Evolutionary conservation across 495 filamentous ascomycete genomes (phyloP).

Genomic region (Lichenothelia convexa): DNA sequence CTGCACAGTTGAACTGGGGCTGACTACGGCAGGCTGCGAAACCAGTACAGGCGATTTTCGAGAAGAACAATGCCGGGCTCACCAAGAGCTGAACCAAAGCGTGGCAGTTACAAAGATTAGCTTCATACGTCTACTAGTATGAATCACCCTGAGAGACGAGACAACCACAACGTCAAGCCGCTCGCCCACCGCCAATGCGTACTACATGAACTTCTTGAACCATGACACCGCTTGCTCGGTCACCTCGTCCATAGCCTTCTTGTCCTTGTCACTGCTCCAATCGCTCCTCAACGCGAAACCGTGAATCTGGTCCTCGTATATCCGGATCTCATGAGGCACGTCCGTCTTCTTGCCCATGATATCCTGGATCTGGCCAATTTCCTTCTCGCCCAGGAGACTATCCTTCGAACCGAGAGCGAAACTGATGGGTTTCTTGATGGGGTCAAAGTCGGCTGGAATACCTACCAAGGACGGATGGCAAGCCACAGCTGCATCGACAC

Average conservation of each 20-base stretch:
- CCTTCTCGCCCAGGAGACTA: slow-evolving; percentile 12
- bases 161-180: too few species aligned
- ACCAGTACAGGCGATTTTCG: slow-evolving; percentile 68
- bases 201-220: slow-evolving; percentile 18
- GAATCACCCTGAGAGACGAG: too few species aligned
- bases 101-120: too few species aligned
- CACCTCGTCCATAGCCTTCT: slow-evolving; percentile 28
- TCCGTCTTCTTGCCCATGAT: slow-evolving; percentile 19
- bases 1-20: too few species aligned
- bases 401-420: slow-evolving; percentile 15
- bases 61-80: too few species aligned
- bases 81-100: too few species aligned
- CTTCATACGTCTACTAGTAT: too few species aligned
- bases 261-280: slow-evolving; percentile 27
- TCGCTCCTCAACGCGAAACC: slow-evolving; percentile 26
- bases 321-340: slow-evolving; percentile 19
- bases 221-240: slow-evolving; percentile 26
- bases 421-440: slow-evolving; percentile 11
- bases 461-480: slow-evolving; percentile 16
- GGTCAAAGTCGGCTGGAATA: slow-evolving; percentile 17
- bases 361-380: slow-evolving; percentile 14
- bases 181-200: too few species aligned
- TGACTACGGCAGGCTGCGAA: slow-evolving; percentile 46
- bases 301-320: slow-evolving; percentile 28
- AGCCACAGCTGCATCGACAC: slow-evolving; percentile 14